phyloP scores from a whole-genome alignment of 495 filamentous ascomycete genomes.

The Sordaria brevicollis region DNA sequence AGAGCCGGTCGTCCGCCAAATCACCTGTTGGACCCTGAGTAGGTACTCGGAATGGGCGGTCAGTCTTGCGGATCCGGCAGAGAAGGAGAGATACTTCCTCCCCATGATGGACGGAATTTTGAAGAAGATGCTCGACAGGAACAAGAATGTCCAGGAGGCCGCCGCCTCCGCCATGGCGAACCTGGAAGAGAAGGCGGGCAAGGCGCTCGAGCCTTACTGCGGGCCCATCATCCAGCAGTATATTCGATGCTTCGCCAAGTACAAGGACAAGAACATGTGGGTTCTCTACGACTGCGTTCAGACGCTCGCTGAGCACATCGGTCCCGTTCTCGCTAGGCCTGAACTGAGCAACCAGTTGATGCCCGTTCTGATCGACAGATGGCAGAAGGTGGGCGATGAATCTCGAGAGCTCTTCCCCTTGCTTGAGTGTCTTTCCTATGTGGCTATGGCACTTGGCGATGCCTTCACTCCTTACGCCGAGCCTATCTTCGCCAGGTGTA shows the following conservation, averaged over 20 bases:
- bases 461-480: conserved; percentile 74
- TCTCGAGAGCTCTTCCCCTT: conserved; percentile 91
- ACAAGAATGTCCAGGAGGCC: conserved; percentile 96
- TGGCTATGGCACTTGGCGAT: conserved; percentile 76
- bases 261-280: conserved; percentile 98
- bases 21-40: conserved; percentile 95
- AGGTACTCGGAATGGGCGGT: conserved; percentile 93
- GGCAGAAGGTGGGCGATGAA: conserved; percentile 78
- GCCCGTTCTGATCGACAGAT: conserved; percentile 86
- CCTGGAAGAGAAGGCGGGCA: conserved; percentile 86
- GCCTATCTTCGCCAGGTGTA: conserved; percentile 76
- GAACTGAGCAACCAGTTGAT: conserved; percentile 78
- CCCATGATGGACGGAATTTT: conserved; percentile 98
- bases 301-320: conserved; percentile 87
- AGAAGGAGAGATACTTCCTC: conserved; percentile 72
- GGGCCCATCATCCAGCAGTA: conserved; percentile 86
- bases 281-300: conserved; percentile 98
- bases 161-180: conserved; percentile 94
- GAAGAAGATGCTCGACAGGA: conserved; percentile 85
- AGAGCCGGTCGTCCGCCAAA: conserved; percentile 90
- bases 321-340: conserved; percentile 63
- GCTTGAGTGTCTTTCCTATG: conserved; percentile 89
- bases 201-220: conserved; percentile 70
- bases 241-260: conserved; percentile 80
- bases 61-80: conserved; percentile 50